These are phyloP conservation scores for Penicillium macrosclerotiorum DNA, from an alignment of 495 filamentous ascomycete genomes.

Conservation along the genomic window DNA sequence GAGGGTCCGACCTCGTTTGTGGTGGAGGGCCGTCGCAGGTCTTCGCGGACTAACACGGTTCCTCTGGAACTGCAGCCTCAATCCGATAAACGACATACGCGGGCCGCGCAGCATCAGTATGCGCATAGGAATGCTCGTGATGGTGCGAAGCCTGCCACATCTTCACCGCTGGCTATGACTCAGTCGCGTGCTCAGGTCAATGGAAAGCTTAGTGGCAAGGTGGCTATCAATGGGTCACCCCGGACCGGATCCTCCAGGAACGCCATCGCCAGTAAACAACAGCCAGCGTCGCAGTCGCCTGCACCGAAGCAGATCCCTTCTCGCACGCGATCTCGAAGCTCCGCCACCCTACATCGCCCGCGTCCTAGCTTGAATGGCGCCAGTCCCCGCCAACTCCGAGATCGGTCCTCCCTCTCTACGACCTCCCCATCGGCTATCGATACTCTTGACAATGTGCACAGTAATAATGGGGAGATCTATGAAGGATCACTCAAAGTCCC, in stretches of 20 bases:
- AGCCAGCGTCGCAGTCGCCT: slow-evolving; percentile 31
- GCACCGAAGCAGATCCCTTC: slow-evolving; percentile 27
- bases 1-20: slow-evolving; percentile 85
- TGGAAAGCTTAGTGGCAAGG: slow-evolving; percentile 34
- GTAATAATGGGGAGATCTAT: slow-evolving; percentile 19
- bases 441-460: slow-evolving; percentile 7
- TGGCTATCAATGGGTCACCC: slow-evolving; percentile 34
- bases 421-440: slow-evolving; percentile 10
- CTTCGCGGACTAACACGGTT: slow-evolving; percentile 73
- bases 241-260: slow-evolving; percentile 24
- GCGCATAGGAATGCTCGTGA: slow-evolving; percentile 22
- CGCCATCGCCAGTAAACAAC: slow-evolving; percentile 19
- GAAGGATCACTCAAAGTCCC: slow-evolving; percentile 31
- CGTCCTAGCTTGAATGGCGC: slow-evolving; percentile 21
- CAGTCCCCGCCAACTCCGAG: slow-evolving; percentile 24
- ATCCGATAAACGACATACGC: slow-evolving; percentile 61
- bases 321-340: slow-evolving; percentile 36
- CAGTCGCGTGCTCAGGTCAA: slow-evolving; percentile 31
- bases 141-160: slow-evolving; percentile 26
- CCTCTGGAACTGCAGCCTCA: slow-evolving; percentile 68
- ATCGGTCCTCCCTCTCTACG: slow-evolving; percentile 27
- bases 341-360: slow-evolving; percentile 19
- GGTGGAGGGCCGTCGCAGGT: slow-evolving; percentile 81
- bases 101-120: slow-evolving; percentile 37
- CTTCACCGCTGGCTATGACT: slow-evolving; percentile 36